A percentile compares a stretch with the other conserved stretches of the same genome.
phyloP scores from a whole-genome alignment of 2,329 filamentous ascomycete genomes.

The Mollisia scopiformis region DNA sequence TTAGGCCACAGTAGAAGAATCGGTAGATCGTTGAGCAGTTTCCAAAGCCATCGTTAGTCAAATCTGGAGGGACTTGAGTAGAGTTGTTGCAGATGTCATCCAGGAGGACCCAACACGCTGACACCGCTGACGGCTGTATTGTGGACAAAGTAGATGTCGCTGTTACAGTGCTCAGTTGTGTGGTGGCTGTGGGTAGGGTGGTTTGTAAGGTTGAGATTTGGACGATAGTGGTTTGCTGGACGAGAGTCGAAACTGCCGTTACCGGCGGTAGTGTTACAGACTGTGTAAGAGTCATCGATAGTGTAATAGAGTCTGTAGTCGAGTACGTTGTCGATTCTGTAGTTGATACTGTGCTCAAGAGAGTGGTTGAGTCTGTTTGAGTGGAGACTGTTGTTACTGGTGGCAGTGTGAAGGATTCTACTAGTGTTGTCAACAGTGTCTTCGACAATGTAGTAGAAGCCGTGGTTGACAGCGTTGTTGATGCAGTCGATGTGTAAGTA shows the following conservation, averaged over 20 bases:
- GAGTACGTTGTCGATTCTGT: not conserved
- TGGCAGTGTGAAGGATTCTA: too few species aligned
- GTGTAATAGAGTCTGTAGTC: not conserved
- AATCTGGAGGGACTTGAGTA: not conserved
- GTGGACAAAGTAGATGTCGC: not conserved
- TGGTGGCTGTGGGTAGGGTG: not conserved
- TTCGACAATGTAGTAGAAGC: not conserved
- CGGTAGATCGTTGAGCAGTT: not conserved
- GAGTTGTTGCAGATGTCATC: not conserved
- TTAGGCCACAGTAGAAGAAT: not conserved
- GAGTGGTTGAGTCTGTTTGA: not conserved
- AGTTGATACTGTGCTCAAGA: not conserved
- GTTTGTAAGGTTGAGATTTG: not conserved
- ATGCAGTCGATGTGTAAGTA: not conserved
- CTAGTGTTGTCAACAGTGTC: not conserved
- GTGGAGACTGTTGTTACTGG: too few species aligned
- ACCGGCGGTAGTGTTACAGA: not conserved
- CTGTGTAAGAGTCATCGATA: not conserved
- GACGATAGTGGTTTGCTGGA: not conserved
- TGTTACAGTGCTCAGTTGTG: not conserved
- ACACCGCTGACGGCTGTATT: not conserved
- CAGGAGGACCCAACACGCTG: not conserved
- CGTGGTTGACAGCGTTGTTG: not conserved
- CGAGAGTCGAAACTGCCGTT: not conserved
- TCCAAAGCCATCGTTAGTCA: not conserved